Percentiles rank a stretch among this genome's conserved stretches.
Conservation (phyloP, 1,139 yeast genomes). For the Hansenula sp. region DNA sequence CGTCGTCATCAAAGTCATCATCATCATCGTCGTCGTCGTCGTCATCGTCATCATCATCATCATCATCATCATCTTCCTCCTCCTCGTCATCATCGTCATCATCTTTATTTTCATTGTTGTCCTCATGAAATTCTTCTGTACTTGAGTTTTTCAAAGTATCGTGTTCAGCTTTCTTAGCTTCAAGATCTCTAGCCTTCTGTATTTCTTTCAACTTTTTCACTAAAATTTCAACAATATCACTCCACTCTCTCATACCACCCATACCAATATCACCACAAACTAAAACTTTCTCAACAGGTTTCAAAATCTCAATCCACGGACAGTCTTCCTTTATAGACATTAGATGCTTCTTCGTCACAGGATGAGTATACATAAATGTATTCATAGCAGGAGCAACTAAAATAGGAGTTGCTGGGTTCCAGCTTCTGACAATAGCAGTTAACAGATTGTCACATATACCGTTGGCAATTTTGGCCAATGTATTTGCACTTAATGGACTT, state of each 20-base stretch:
- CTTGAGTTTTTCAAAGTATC: constrained; percentile 4
- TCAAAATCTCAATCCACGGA: constrained; percentile 74
- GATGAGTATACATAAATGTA: constrained; percentile 93
- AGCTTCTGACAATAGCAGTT: constrained; percentile 80
- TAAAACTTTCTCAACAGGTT: constrained; percentile 89
- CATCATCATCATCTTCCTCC: constrained; percentile 27
- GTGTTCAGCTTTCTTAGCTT: constrained; percentile 17
- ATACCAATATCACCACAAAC: constrained; percentile 96
- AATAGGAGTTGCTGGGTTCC: constrained; percentile 89
- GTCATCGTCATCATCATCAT: constrained; percentile 29
- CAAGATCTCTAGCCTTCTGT: constrained; percentile 18
- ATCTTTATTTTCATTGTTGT: constrained; percentile 24
- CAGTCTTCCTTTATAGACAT: constrained; percentile 53
- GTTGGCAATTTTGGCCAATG: constrained; percentile 83
- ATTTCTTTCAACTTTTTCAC: constrained; percentile 41
- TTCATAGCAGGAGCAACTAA: constrained; percentile 97
- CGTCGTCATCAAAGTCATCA: constrained; percentile 29
- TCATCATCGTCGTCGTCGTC: constrained; percentile 36
- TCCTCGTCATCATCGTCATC: constrained; percentile 29
- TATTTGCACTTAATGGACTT: constrained; percentile 93
- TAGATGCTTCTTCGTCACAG: constrained; percentile 83
- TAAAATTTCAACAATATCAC: constrained; percentile 78
- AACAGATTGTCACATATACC: constrained; percentile 88
- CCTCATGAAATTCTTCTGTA: constrained; percentile 27
- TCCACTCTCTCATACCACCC: constrained; percentile 99